Base-by-base conservation (phyloP, 139 green algal genomes). In the Chlamydomonas sphaeroides region DNA sequence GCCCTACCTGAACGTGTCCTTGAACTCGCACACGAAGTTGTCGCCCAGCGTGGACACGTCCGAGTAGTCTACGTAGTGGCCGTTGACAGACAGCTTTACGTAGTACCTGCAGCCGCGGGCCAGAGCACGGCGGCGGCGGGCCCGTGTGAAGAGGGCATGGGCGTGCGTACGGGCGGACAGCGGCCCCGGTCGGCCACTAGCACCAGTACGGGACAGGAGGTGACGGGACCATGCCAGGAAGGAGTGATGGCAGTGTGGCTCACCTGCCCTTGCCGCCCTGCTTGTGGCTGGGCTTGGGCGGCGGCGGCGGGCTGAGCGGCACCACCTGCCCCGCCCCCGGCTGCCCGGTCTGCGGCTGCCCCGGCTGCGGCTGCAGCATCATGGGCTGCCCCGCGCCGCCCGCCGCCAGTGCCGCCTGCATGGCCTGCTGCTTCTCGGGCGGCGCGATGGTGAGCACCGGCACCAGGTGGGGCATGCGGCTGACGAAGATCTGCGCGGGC, bases 1-100 rank as follows among this genome's bases (percentile, higher is more conserved):
- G n/a, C 21, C 21, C 21, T 41, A 74, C 76, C 88, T 93, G 86
- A 92, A 93, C 7, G 88, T 78, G 45, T 92, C 90, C 39, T 87
- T 92, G 57, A 93, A 89, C n/a, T 88, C 57, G 4, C 75, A 25
- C 23, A 75, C 79, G 62, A 90, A 93, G 68, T 89, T 85, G 3
- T 93, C 87, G 0, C 57, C 68, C 42, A 93, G 49, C 2, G 25
- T 25, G 1, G 83, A 35, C 15, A 76, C 76, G 5, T 85, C 63
- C 14, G 84, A 87, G 0, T 26, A 66, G 69, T 86, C 90, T 41
- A 92, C 79, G 38, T 85, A 78, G n/a, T 87, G 65, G 1, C 78
- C 82, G 72, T 94, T 94, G 10, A 94, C 83, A 30, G 85, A 80
- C 48, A 94, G 80, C 38, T 83, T 73, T 1, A 66, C 65, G 62